Evolutionary conservation across 108 stramenopile genomes (phyloP), one percentile per base, ranked within the genome.

Genomic region (Cyclostephanos tholiformis): DNA sequence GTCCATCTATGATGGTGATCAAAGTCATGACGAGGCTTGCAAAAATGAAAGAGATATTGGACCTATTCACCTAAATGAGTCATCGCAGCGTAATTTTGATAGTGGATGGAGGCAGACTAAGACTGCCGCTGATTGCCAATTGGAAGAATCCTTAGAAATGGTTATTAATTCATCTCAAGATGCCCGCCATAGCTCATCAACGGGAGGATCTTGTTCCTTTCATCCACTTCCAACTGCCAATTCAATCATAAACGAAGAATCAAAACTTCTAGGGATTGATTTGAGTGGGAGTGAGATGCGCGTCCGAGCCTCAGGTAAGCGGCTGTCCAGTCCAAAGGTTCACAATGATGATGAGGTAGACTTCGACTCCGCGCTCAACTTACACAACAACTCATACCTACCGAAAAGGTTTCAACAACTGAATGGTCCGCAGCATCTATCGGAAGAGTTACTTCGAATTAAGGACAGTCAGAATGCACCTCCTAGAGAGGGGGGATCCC

Each of bases 121-220:
- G 48, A 81, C 74, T 29, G 74, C 70, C 20, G 80, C 80, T 29
- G 74, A 81, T 75, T 26, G 70, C 48, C 72, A 71, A 58, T 71
- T 81, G 23, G 73, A 65, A 50, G 53, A 68, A 46, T 72, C 72
- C 44, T 63, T 74, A 27, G 67, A 56, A 22, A 63, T 51, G 67
- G 29, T 26, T 19, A 50, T 14, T 46, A 52, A 30, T 19, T 46
- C 20, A 27, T 38, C 38, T 16, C 38, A 20, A 30, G 48, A 35
- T 29, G 57, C 23, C 38, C 58, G 14, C 12, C 52, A 27, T 27
- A 48, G 29, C 10, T 30, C 32, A 49, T 48, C 27, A n/a, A 63
- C 50, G 10, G 43, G 73, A 17, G 43, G 44, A 10, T 16, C 17
- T 29, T 38, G 23, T 6, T 60, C 48, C 4, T 53, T 48, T 53